Evolutionary conservation across 1,284 basidiomycete genomes (phyloP).

Genomic region (Trametes versicolor): DNA sequence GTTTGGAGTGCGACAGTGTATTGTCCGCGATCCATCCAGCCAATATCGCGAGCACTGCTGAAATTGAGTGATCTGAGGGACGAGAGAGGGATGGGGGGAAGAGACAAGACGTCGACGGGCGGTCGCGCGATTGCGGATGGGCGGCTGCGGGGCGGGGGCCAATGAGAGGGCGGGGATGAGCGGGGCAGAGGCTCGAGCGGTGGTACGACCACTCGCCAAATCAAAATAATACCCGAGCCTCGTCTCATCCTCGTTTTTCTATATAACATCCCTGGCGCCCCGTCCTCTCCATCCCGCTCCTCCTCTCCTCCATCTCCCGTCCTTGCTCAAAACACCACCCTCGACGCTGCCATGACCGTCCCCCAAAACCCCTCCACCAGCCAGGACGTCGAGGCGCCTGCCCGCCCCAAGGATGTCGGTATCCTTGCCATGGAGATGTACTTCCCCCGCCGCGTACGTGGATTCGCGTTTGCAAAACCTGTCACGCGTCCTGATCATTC

Average conservation of each 20-base stretch:
- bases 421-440: conserved; percentile 94
- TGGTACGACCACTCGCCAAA: conserved; percentile 27
- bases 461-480: conserved; percentile 36
- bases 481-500: conserved; percentile 24
- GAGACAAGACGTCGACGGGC: background rate
- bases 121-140: conserved; percentile 9
- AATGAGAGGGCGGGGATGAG: conserved; percentile 15
- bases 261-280: conserved; percentile 30
- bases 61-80: conserved; percentile 18
- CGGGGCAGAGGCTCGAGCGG: conserved; percentile 4
- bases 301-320: conserved; percentile 21
- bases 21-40: background rate
- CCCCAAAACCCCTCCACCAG: conserved; percentile 41
- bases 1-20: background rate
- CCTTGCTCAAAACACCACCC: conserved; percentile 23
- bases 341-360: conserved; percentile 43
- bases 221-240: conserved; percentile 37
- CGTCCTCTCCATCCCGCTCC: conserved; percentile 16
- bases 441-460: conserved; percentile 88
- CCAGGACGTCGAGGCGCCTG: conserved; percentile 41
- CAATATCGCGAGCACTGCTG: background rate
- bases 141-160: conserved; percentile 15
- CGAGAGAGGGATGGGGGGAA: background rate
- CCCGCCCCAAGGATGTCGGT: conserved; percentile 90
- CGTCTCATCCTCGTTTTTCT: conserved; percentile 37